These are phyloP conservation scores for Saturnispora zaruensis DNA, from an alignment of 805 yeast species.

Conservation along the genomic window DNA sequence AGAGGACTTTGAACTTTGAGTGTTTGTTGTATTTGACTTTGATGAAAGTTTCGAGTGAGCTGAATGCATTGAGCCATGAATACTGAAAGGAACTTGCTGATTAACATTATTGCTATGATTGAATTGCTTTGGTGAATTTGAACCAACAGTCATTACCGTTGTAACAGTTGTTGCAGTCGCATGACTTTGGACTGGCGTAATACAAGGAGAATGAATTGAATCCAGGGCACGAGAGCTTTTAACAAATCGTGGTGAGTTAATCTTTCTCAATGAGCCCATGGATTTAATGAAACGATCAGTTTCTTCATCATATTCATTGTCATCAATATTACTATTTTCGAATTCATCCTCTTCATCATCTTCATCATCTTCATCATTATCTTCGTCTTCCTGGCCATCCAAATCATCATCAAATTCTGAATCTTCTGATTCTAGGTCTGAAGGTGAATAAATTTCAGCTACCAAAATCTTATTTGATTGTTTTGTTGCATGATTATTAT, in stretches of 20 bases:
- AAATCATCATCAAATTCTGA: constrained; percentile 17
- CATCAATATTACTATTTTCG: constrained; percentile 13
- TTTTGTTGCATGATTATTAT: background rate
- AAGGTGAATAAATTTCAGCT: background rate
- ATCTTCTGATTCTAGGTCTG: constrained; percentile 13
- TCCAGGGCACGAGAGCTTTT: constrained; percentile 4
- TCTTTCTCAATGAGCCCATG: constrained; percentile 3
- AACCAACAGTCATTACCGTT: constrained; percentile 9
- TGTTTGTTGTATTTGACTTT: background rate
- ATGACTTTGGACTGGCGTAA: constrained; percentile 13
- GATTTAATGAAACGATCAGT: constrained; percentile 12
- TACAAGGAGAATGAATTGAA: constrained; percentile 11
- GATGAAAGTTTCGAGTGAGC: constrained; percentile 4
- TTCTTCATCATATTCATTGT: constrained; percentile 12
- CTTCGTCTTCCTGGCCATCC: constrained; percentile 10
- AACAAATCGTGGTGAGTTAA: constrained; percentile 5
- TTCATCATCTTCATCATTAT: constrained; percentile 14
- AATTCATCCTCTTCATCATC: constrained; percentile 3
- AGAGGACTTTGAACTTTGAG: constrained; percentile 13
- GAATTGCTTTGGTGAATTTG: constrained; percentile 6
- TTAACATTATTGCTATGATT: background rate
- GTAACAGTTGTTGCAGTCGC: constrained; percentile 13
- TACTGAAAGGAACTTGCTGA: background rate
- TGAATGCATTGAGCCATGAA: constrained; percentile 7
- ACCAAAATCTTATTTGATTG: background rate